Conservation (phyloP, 2,329 filamentous ascomycete genomes). For the Fusarium sulawesiense region DNA sequence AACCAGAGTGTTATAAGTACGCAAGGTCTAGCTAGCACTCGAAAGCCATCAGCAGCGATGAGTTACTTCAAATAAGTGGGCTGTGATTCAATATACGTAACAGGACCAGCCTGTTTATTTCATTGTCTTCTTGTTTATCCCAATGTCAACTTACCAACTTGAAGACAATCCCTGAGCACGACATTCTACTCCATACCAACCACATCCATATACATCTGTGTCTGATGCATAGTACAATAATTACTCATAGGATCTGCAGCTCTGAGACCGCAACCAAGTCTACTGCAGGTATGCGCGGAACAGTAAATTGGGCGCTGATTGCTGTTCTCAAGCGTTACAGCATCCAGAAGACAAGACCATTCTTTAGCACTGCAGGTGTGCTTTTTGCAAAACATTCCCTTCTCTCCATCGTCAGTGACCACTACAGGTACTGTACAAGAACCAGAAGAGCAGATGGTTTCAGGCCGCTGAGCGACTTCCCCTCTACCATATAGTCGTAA, state of each 20-base stretch:
- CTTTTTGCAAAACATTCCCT: conserved; percentile 29
- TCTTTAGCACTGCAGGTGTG: conserved; percentile 36
- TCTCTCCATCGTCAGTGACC: neutral
- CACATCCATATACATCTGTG: neutral
- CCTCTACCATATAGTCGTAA: neutral
- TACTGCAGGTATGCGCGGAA: conserved; percentile 13
- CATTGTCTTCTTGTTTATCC: neutral
- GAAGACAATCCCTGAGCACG: neutral
- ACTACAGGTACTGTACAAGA: neutral
- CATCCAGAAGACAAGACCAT: conserved; percentile 27
- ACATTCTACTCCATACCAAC: neutral
- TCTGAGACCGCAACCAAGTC: neutral
- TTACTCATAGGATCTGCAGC: neutral
- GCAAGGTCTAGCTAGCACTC: too few species aligned
- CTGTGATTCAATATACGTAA: neutral
- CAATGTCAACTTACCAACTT: too few species aligned
- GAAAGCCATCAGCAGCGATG: neutral
- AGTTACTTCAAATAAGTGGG: neutral
- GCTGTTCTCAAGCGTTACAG: neutral
- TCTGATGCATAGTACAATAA: conserved; percentile 3
- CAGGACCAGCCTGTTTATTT: neutral
- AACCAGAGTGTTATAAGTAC: too few species aligned
- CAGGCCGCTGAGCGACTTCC: neutral
- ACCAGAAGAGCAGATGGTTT: conserved; percentile 17
- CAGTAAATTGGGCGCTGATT: conserved; percentile 11